Evolutionary conservation across 495 filamentous ascomycete genomes (phyloP).

Genomic region (Aspergillus avenaceus): DNA sequence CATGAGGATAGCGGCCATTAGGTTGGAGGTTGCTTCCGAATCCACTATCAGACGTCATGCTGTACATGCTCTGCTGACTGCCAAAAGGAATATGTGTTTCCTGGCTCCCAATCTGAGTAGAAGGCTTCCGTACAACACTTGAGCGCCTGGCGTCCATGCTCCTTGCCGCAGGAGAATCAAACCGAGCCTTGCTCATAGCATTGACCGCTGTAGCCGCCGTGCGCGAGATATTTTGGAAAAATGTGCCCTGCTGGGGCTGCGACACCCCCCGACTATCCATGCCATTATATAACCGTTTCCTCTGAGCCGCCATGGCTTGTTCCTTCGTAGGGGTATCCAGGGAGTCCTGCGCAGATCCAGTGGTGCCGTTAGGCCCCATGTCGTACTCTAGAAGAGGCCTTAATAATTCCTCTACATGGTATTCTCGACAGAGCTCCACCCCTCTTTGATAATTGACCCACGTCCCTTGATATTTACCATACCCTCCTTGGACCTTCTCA

Average conservation of each 20-base stretch:
- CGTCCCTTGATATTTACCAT: slow-evolving; percentile 97
- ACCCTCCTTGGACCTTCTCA: slow-evolving; percentile 97
- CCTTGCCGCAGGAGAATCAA: slow-evolving; percentile 79
- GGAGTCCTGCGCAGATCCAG: slow-evolving; percentile 52
- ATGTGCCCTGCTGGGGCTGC: slow-evolving; percentile 68
- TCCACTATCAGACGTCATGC: slow-evolving; percentile 58
- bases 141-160: slow-evolving; percentile 47
- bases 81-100: slow-evolving; percentile 52
- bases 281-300: slow-evolving; percentile 81
- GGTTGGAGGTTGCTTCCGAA: slow-evolving; percentile 50
- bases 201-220: slow-evolving; percentile 89
- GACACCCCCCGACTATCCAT: slow-evolving; percentile 63
- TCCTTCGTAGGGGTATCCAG: slow-evolving; percentile 97
- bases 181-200: slow-evolving; percentile 90
- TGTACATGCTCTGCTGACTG: slow-evolving; percentile 68
- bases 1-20: slow-evolving; percentile 34
- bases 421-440: slow-evolving; percentile 87
- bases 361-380: slow-evolving; percentile 70
- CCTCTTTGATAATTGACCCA: slow-evolving; percentile 94
- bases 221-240: slow-evolving; percentile 93
- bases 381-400: slow-evolving; percentile 85
- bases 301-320: slow-evolving; percentile 95
- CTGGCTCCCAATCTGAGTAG: slow-evolving; percentile 61
- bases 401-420: slow-evolving; percentile 85
- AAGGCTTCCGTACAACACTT: slow-evolving; percentile 46